Evolutionary conservation across 371 early-diverging fungal species (phyloP).

Genomic region (Coemansia sp.): DNA sequence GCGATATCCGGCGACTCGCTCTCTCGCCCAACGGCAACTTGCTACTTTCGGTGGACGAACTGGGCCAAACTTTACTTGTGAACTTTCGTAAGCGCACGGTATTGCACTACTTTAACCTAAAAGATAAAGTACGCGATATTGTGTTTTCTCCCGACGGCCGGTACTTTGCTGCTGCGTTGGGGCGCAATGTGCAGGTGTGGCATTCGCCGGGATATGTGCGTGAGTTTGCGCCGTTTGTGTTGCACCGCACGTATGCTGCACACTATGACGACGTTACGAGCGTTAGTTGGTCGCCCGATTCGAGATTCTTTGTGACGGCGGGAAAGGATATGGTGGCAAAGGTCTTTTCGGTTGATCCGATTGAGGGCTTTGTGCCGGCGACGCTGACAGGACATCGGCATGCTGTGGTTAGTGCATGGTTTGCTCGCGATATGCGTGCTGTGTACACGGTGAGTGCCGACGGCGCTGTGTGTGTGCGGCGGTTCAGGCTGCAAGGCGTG

Average conservation of each 20-base stretch:
- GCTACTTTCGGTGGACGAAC: constrained; percentile 85
- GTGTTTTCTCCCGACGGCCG: constrained; percentile 77
- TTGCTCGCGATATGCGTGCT: constrained; percentile 72
- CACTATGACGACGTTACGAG: constrained; percentile 88
- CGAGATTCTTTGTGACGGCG: constrained; percentile 73
- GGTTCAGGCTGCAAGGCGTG: constrained; percentile 55
- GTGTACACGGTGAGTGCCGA: constrained; percentile 88
- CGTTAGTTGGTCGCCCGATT: constrained; percentile 85
- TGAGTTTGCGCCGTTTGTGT: constrained; percentile 89
- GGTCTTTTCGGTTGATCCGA: constrained; percentile 70
- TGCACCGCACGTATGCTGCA: constrained; percentile 73
- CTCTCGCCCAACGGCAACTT: constrained; percentile 86
- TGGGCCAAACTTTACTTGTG: constrained; percentile 83
- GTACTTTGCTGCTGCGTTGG: constrained; percentile 83
- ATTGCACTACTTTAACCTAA: constrained; percentile 87
- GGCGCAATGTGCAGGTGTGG: constrained; percentile 88
- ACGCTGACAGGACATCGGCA: constrained; percentile 85
- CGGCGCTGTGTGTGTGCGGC: constrained; percentile 86
- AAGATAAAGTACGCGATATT: constrained; percentile 71
- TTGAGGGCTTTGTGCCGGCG: constrained; percentile 61
- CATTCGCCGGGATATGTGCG: constrained; percentile 84
- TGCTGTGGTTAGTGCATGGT: constrained; percentile 88
- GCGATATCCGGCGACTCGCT: constrained; percentile 83
- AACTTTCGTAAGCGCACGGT: constrained; percentile 80
- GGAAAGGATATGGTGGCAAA: constrained; percentile 91